A percentile compares a stretch with the other conserved stretches of the same genome.
These are phyloP conservation scores for Elymus sibiricus DNA, from an alignment of 176 grass and related monocot species.

Conservation along the genomic window DNA sequence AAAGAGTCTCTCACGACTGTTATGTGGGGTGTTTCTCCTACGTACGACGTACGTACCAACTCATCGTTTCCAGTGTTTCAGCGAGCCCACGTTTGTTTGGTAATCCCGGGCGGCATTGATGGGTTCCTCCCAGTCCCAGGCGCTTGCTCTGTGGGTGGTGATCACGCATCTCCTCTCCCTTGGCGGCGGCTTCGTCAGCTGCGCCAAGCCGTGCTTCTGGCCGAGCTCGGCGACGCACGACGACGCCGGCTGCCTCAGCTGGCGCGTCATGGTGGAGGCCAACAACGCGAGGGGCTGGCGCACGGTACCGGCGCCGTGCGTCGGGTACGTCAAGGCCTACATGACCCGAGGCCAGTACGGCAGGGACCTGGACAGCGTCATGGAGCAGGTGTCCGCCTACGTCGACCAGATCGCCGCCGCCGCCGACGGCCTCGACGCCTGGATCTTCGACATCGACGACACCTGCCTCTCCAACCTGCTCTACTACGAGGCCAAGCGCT, in stretches of 20 bases:
- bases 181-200: neutral
- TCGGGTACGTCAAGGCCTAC: constrained; percentile 64
- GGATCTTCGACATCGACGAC: constrained; percentile 92
- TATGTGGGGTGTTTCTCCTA: too few relatives aligned
- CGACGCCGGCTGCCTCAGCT: constrained; percentile 67
- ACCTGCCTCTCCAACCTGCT: constrained; percentile 88
- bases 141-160: constrained; percentile 33
- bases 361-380: constrained; percentile 59
- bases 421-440: constrained; percentile 76
- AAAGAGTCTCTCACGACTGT: neutral
- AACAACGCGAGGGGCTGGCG: constrained; percentile 81
- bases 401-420: constrained; percentile 33
- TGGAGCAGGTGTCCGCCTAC: constrained; percentile 54
- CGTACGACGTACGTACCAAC: too few relatives aligned
- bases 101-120: neutral
- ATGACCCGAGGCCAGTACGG: constrained; percentile 88
- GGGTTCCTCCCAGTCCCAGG: constrained; percentile 14
- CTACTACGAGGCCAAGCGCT: constrained; percentile 71
- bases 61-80: too few relatives aligned
- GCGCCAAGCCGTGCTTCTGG: constrained; percentile 20
- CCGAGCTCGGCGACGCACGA: constrained; percentile 28
- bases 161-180: constrained; percentile 22
- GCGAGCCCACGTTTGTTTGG: neutral
- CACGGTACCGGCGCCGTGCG: constrained; percentile 64
- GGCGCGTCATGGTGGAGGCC: constrained; percentile 85